phyloP scores from a whole-genome alignment of 2,329 filamentous ascomycete species.

The Calcarisporium arbuscula region DNA sequence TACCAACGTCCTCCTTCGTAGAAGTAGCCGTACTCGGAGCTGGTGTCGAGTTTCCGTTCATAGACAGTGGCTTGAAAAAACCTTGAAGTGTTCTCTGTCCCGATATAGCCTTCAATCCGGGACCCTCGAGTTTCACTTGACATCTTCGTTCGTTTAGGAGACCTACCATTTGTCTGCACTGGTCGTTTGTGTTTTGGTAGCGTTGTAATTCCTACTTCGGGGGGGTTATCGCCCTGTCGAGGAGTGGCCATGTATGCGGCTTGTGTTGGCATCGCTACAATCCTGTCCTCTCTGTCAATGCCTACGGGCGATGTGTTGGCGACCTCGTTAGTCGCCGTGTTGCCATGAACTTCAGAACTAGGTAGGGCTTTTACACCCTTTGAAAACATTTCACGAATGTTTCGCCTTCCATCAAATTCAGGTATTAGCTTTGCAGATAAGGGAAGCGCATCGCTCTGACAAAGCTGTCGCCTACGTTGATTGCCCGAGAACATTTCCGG shows the following conservation, averaged over 20 bases:
- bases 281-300: slow-evolving; percentile 4
- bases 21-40: too few relatives aligned
- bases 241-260: too few relatives aligned
- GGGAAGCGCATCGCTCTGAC: slow-evolving; percentile 58
- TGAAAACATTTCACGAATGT: slow-evolving; percentile 86
- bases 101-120: slow-evolving; percentile 20
- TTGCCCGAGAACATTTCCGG: slow-evolving; percentile 64
- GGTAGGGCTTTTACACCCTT: slow-evolving; percentile 33
- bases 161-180: too few relatives aligned
- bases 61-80: slow-evolving; percentile 68
- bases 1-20: too few relatives aligned
- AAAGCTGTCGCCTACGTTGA: slow-evolving; percentile 59
- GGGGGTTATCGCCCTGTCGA: too few relatives aligned
- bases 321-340: not conserved
- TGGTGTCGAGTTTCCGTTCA: too few relatives aligned
- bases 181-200: too few relatives aligned
- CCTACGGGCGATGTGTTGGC: slow-evolving; percentile 29
- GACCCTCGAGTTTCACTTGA: too few relatives aligned
- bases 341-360: not conserved
- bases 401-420: slow-evolving; percentile 79
- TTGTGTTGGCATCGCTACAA: too few relatives aligned
- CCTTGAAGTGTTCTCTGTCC: slow-evolving; percentile 60
- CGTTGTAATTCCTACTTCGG: too few relatives aligned
- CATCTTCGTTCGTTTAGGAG: slow-evolving; percentile 22
- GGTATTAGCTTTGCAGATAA: slow-evolving; percentile 78